Percentiles rank a stretch among this genome's conserved stretches.
phyloP scores from a whole-genome alignment of 2,329 filamentous ascomycete genomes.

The Claviceps monticola region DNA sequence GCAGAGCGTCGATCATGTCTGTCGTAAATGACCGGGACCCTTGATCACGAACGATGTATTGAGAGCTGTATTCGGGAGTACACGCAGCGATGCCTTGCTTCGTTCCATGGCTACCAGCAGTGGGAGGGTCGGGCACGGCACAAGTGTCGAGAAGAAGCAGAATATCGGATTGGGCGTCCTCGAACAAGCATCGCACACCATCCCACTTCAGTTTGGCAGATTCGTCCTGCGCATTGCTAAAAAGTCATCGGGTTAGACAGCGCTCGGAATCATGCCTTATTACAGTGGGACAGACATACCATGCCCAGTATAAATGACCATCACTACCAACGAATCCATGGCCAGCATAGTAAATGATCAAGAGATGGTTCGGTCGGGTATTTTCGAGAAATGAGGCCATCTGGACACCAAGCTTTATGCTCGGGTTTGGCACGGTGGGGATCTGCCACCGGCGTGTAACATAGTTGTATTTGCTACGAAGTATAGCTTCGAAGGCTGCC shows the following conservation, averaged over 20 bases:
- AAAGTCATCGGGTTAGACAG: constrained; percentile 20
- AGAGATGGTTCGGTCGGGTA: constrained; percentile 41
- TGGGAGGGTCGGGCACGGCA: constrained; percentile 35
- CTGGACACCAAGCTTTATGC: constrained; percentile 45
- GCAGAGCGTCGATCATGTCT: constrained; percentile 40
- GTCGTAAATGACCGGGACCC: constrained; percentile 43
- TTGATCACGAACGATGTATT: constrained; percentile 30
- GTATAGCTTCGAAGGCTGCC: constrained; percentile 38
- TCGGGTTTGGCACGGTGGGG: constrained; percentile 43
- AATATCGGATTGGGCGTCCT: constrained; percentile 49
- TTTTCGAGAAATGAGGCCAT: constrained; percentile 47
- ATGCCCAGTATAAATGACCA: constrained; percentile 51
- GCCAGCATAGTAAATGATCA: constrained; percentile 52
- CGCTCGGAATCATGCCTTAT: not conserved
- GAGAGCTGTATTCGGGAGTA: constrained; percentile 32
- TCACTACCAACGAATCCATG: constrained; percentile 44
- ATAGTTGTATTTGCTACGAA: constrained; percentile 47
- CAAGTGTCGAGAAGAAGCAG: constrained; percentile 50
- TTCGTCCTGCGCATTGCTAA: constrained; percentile 42
- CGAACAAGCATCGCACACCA: constrained; percentile 46
- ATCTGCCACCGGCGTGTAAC: constrained; percentile 47
- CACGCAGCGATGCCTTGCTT: constrained; percentile 52
- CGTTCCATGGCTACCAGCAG: constrained; percentile 37
- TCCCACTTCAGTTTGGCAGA: constrained; percentile 50
- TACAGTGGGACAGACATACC: constrained; percentile 33